Base-by-base conservation (phyloP, 805 yeast species). In the Clavispora vitiphila region DNA sequence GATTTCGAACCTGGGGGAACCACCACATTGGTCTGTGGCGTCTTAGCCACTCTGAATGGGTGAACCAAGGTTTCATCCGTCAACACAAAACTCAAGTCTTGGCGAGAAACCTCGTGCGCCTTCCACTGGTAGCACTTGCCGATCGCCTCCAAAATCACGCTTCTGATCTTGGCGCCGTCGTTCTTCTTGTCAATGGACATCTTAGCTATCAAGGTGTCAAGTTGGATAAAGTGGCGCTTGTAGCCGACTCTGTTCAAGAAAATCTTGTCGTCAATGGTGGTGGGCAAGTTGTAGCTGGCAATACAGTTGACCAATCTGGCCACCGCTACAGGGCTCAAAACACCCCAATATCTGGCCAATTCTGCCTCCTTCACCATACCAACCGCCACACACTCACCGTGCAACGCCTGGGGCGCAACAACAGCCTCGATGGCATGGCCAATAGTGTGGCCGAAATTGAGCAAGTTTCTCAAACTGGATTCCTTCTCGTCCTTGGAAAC, bases 351-450 rank as follows among this genome's bases (percentile, higher is more conserved):
- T 57, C 99, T 79, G n/a, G 96, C 76, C 49, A 93, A 74, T 64
- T 93, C 99, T 4, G 98, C 98, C 64, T 93, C 99, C 56, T 81
- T 77, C 25, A 93, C 82, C 77, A 89, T 85, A 49, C 99, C 99
- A 46, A 93, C 77, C n/a, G 98, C 76, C n/a, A 93, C 99, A 75
- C 99, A 93, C 66, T 93, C 99, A 46, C 99, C 99, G 58, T 93
- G 99, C 35, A 93, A 74, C 19, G 96, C 93, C 62, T 90, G 88
- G 8, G 99, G 99, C 4, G 98, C 90, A 48, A 93, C 72, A 26
- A 93, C 81, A n/a, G 99, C 98, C 69, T 93, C 99, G 50, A 85
- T 89, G 16, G 99, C 99, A 62, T 93, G 99, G 35, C 99, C 99
- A 55, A 93, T 90, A 22, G 96, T 79, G 63, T 93, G 99, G 26